These are phyloP conservation scores for Onygenales sp. DNA, from an alignment of 2,329 filamentous ascomycete genomes.

Conservation along the genomic window DNA sequence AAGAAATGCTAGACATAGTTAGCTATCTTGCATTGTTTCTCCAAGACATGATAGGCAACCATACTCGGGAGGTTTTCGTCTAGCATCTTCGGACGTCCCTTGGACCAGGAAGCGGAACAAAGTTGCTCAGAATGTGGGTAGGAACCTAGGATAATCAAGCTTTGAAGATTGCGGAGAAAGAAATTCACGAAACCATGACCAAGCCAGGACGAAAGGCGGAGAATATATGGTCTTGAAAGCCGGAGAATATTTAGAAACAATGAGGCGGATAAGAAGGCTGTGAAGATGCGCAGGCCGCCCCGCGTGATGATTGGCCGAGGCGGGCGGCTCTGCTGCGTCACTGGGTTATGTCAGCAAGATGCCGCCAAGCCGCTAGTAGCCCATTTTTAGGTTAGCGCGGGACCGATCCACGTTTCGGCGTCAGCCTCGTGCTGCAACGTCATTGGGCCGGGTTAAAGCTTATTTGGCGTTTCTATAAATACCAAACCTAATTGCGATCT, in stretches of 20 bases:
- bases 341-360: not conserved
- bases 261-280: not conserved
- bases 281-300: not conserved
- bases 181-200: not conserved
- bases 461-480: not conserved
- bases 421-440: not conserved
- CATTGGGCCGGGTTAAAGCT: not conserved
- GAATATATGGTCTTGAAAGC: not conserved
- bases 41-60: conserved; percentile 11
- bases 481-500: not conserved
- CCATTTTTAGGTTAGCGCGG: not conserved
- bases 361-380: not conserved
- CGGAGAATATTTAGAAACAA: not conserved
- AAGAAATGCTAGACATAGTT: conserved; percentile 44
- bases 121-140: not conserved
- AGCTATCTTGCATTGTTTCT: not conserved
- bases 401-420: not conserved
- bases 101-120: not conserved
- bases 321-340: not conserved
- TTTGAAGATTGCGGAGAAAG: not conserved
- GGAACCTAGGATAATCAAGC: not conserved
- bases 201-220: not conserved
- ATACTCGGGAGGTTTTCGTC: conserved; percentile 84
- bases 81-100: conserved; percentile 53
- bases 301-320: not conserved